These are phyloP conservation scores for Lipomyces sp. DNA, from an alignment of 805 yeast genomes.

Conservation along the genomic window DNA sequence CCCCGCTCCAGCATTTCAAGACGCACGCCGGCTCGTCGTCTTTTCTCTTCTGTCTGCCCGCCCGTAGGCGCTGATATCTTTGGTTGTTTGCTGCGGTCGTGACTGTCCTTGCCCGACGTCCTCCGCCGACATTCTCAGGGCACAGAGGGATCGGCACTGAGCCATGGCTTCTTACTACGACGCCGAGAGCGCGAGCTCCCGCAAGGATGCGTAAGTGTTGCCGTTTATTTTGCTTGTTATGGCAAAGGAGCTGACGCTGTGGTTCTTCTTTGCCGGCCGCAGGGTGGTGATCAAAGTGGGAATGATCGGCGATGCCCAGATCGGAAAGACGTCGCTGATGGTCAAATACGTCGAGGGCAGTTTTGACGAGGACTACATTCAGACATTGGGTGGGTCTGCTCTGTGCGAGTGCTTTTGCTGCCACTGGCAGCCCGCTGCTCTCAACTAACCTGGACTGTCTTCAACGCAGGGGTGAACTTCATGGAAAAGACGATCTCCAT, in stretches of 20 bases:
- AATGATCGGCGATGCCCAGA: conserved; percentile 90
- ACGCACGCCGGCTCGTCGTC: too few relatives aligned
- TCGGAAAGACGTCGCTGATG: conserved; percentile 95
- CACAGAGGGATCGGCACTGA: too few relatives aligned
- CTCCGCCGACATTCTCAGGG: too few relatives aligned
- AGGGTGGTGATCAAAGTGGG: conserved; percentile 68
- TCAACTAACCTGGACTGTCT: conserved; percentile 34
- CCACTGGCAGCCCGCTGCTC: background rate
- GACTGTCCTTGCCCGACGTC: too few relatives aligned
- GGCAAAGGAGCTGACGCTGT: background rate
- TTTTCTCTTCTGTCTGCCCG: too few relatives aligned
- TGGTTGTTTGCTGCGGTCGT: background rate
- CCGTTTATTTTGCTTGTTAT: background rate
- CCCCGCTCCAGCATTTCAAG: too few relatives aligned
- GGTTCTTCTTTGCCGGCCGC: conserved; percentile 5
- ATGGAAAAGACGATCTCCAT: conserved; percentile 86
- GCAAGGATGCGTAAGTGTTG: conserved; percentile 6
- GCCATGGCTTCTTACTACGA: background rate
- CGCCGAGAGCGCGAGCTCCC: background rate
- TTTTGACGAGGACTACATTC: conserved; percentile 87
- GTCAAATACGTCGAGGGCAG: conserved; percentile 95
- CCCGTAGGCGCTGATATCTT: too few relatives aligned
- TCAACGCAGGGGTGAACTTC: conserved; percentile 93
- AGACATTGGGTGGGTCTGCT: conserved; percentile 48
- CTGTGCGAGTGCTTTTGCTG: background rate